Percentiles rank a stretch among this genome's conserved stretches.
Conservation (phyloP, 1,284 basidiomycete genomes). For the Mycosarcoma maydis region DNA sequence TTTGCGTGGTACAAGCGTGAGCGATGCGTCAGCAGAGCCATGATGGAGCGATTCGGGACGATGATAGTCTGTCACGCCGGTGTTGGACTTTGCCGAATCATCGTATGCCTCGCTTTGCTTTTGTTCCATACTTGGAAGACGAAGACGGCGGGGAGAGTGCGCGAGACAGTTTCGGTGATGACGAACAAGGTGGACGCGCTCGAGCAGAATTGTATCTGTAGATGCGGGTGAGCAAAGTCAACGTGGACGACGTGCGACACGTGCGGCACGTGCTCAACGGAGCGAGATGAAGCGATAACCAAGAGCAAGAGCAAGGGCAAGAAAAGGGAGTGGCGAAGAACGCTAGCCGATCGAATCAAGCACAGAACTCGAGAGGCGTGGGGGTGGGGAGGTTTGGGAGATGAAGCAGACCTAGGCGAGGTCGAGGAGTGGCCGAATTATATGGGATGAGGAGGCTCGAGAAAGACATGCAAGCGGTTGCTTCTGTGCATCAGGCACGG, state of each 20-base stretch:
- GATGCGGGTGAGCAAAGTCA: no score
- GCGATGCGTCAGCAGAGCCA: not conserved
- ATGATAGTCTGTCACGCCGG: conserved; percentile 9
- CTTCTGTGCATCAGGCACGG: not conserved
- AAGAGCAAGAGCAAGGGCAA: no score
- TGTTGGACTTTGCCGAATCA: conserved; percentile 14
- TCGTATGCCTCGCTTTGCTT: conserved; percentile 23
- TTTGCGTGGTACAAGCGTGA: conserved; percentile 14
- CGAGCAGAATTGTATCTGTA: no score
- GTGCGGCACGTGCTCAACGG: no score
- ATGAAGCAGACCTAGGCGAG: not conserved
- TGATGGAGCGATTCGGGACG: conserved; percentile 4
- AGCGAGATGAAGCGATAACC: no score
- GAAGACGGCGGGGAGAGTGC: not conserved
- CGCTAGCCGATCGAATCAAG: no score
- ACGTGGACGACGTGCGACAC: no score
- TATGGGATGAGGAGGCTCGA: not conserved
- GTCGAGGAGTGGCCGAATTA: not conserved
- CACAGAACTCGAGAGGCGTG: no score
- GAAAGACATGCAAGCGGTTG: not conserved
- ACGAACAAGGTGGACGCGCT: not conserved
- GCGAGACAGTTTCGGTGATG: conserved; percentile 10
- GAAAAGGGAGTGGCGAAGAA: no score
- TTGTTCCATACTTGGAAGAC: conserved; percentile 5
- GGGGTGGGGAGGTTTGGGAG: not conserved